Evolutionary conservation across 139 green algal species (phyloP).

Genomic region (Volvox africanus): DNA sequence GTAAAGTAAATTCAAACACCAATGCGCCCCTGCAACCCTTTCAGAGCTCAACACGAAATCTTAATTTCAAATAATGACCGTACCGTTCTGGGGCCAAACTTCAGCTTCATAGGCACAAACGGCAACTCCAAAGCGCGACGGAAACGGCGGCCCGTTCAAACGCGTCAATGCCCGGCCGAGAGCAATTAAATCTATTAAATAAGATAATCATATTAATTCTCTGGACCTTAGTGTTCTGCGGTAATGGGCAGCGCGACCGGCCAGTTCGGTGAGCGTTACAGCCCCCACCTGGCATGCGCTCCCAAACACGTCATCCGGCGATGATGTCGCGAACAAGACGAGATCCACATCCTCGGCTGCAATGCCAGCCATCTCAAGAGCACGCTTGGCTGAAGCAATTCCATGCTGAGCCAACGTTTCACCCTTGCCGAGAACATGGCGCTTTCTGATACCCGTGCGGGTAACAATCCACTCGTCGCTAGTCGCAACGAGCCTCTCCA

Average conservation of each 20-base stretch:
- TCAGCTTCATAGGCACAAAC: no score
- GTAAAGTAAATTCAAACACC: no score
- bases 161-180: no score
- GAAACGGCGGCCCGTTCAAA: no score
- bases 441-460: constrained; percentile 89
- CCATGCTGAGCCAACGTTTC: constrained; percentile 83
- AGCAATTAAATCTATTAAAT: no score
- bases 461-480: constrained; percentile 97
- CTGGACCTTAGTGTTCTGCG: not conserved
- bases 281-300: constrained; percentile 80
- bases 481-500: constrained; percentile 94
- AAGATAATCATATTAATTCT: no score
- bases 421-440: constrained; percentile 84
- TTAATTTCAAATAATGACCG: no score
- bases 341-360: constrained; percentile 90
- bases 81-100: no score
- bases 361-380: constrained; percentile 92
- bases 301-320: constrained; percentile 96
- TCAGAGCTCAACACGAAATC: no score
- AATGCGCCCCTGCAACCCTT: no score
- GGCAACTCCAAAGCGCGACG: no score
- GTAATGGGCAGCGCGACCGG: not conserved
- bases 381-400: constrained; percentile 70
- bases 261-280: constrained; percentile 31
- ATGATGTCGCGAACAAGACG: constrained; percentile 94